phyloP scores from a whole-genome alignment of 1,284 basidiomycete genomes.

The Ceratobasidium sp. region DNA sequence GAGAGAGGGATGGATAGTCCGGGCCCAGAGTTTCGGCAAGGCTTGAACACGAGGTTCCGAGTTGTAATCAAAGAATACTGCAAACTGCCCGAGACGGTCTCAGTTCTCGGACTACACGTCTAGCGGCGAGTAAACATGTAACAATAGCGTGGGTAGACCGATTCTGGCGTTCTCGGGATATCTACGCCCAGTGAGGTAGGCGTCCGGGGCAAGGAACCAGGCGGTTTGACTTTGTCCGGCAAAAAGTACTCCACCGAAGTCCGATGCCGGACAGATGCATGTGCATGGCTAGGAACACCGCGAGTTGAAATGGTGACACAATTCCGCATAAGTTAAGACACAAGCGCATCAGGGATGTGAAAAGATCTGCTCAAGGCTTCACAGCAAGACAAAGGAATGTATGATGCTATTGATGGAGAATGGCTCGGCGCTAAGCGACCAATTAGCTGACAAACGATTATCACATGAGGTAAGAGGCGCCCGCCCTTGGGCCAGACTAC shows the following conservation, averaged over 20 bases:
- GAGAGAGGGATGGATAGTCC: background rate
- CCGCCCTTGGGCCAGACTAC: slow-evolving; percentile 19
- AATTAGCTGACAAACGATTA: slow-evolving; percentile 25
- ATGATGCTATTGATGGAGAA: background rate
- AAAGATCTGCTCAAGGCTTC: slow-evolving; percentile 13
- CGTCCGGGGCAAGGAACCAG: background rate
- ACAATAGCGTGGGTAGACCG: slow-evolving; percentile 5
- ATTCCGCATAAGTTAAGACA: slow-evolving; percentile 28
- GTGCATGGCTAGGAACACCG: background rate
- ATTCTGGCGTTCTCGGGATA: background rate
- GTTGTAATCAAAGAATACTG: slow-evolving; percentile 13
- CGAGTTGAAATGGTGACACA: slow-evolving; percentile 3
- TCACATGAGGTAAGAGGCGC: slow-evolving; percentile 15
- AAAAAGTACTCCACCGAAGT: background rate
- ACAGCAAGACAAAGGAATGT: background rate
- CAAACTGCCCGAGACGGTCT: background rate
- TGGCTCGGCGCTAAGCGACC: background rate
- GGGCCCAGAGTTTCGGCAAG: slow-evolving; percentile 18
- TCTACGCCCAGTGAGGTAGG: background rate
- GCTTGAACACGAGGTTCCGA: slow-evolving; percentile 11
- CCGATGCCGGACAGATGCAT: slow-evolving; percentile 6
- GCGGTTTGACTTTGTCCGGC: background rate
- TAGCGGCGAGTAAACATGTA: background rate
- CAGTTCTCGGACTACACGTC: background rate
- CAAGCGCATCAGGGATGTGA: background rate